Conservation (phyloP, 345 rosid genomes). For the Nasturtium officinale region DNA sequence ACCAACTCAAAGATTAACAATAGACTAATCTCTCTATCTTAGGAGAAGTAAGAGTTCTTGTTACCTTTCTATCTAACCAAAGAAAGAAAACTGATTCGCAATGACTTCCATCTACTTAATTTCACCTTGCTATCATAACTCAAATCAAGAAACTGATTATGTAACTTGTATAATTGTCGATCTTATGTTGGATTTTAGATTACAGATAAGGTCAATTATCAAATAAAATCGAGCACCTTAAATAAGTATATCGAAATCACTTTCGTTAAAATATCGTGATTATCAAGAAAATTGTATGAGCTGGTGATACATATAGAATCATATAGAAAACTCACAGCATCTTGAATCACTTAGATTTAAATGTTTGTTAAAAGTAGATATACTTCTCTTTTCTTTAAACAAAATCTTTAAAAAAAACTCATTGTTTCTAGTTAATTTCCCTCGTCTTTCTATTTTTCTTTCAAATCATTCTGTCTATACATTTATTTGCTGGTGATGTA, state of each 20-base stretch:
- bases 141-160: background rate
- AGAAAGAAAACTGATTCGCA: background rate
- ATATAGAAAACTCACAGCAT: slow-evolving; percentile 24
- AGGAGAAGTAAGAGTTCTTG: slow-evolving; percentile 1
- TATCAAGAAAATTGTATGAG: slow-evolving; percentile 34
- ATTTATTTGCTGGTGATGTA: background rate
- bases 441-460: background rate
- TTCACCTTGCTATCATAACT: background rate
- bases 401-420: background rate
- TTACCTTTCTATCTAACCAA: background rate
- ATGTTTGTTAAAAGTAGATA: slow-evolving; percentile 9
- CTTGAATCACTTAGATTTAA: slow-evolving; percentile 21
- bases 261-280: slow-evolving; percentile 36
- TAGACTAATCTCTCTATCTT: background rate
- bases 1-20: background rate
- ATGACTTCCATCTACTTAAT: too few relatives aligned
- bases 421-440: background rate
- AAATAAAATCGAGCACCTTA: slow-evolving; percentile 13
- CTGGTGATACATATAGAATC: slow-evolving; percentile 24
- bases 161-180: slow-evolving; percentile 21
- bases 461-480: background rate
- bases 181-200: slow-evolving; percentile 36
- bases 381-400: background rate
- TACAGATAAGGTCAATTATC: slow-evolving; percentile 18
- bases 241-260: slow-evolving; percentile 29